Evolutionary conservation across 176 grass and related monocot species (phyloP), one percentile per base, ranked within the genome.

Genomic region (Zoysia pacifica): DNA sequence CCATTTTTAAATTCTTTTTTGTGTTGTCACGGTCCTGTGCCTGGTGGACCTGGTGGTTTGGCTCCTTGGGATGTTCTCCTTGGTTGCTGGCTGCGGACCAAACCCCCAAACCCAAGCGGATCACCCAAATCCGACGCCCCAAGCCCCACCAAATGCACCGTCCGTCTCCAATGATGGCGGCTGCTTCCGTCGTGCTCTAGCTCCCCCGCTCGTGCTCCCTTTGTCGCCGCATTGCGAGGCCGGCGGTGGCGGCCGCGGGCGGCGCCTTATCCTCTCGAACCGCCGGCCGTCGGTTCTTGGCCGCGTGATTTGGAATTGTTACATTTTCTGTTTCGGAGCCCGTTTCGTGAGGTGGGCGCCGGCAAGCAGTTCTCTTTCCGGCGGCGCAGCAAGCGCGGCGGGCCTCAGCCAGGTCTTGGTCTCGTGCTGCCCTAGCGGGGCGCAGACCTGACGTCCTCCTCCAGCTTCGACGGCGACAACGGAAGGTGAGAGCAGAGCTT

Each of bases 41-140:
- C 28, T 28, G 28, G n/a, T 48, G 79, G 66, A 18, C 55, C 65
- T 7, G 42, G 78, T 81, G 73, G 40, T 87, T 53, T 65, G 79
- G 85, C 66, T 77, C 66, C 64, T 87, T 60, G 85, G 78, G 85
- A 64, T 82, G 67, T 88, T 88, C 80, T 84, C 69, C 47, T 62
- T 84, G 69, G 19, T 62, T 62, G 59, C 20, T 28, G 28, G 28
- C 0, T 28, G 28, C 28, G 28, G 87, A 87, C 74, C 67, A 78
- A 87, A 54, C 62, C 76, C 63, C 85, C 79, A 55, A 71, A 77
- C 47, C 85, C 72, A 51, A 75, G 20, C 74, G 28, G 28, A 28
- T 28, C 28, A 18, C 65, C 85, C 76, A 48, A 73, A 74, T 50
- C 84, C 70, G 46, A 79, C 65, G 28, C 45, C 64, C 76, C 79